These are phyloP conservation scores for Termitomyces sp. DNA, from an alignment of 768 basidiomycete genomes.

Conservation along the genomic window DNA sequence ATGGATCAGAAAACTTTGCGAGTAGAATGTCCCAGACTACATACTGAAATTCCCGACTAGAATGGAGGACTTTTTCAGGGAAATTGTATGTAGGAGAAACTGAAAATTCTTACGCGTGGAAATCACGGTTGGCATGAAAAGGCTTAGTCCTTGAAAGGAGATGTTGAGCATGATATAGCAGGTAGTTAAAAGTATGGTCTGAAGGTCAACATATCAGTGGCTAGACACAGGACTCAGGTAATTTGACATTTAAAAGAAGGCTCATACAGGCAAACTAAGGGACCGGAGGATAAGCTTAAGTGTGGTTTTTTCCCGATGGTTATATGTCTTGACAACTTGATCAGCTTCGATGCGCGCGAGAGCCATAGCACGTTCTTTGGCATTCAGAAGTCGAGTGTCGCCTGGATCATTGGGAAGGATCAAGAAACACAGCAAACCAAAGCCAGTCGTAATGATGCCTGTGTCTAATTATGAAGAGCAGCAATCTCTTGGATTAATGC, in stretches of 20 bases:
- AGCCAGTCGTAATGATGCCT: conserved; percentile 34
- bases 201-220: not conserved
- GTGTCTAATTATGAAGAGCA: not conserved
- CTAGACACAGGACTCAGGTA: too few species aligned
- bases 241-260: not conserved
- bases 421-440: conserved; percentile 32
- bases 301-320: conserved; percentile 28
- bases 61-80: too few species aligned
- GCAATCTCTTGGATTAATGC: not conserved
- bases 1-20: not conserved
- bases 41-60: conserved; percentile 26
- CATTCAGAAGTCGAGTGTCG: conserved; percentile 28
- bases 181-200: conserved; percentile 21
- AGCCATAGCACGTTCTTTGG: conserved; percentile 31
- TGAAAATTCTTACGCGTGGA: conserved; percentile 33
- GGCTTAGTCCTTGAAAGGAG: conserved; percentile 28
- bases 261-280: conserved; percentile 30
- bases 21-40: not conserved
- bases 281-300: conserved; percentile 25
- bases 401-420: conserved; percentile 35
- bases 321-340: conserved; percentile 25
- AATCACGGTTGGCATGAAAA: conserved; percentile 39
- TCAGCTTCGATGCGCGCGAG: conserved; percentile 34
- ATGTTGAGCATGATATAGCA: conserved; percentile 26
- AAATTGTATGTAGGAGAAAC: not conserved